A percentile compares a stretch with the other conserved stretches of the same genome.
phyloP scores from a whole-genome alignment of 805 yeast species.

The Cyberlindnera meyerae region DNA sequence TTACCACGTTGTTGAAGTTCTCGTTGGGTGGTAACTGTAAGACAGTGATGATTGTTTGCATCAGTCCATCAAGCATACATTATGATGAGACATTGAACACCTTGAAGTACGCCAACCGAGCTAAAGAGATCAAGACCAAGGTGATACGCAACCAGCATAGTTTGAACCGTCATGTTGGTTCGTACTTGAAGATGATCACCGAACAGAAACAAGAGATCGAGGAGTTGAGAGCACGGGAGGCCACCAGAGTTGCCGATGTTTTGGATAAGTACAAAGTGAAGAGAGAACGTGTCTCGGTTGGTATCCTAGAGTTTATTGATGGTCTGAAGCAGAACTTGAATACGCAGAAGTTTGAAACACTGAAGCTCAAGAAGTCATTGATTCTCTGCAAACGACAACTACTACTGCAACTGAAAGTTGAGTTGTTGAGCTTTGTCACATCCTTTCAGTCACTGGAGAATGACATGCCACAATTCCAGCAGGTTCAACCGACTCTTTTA shows the following conservation, averaged over 20 bases:
- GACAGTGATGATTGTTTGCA: slow-evolving; percentile 94
- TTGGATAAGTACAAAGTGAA: slow-evolving; percentile 31
- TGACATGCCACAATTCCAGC: slow-evolving; percentile 22
- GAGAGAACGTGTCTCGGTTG: slow-evolving; percentile 35
- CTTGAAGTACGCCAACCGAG: slow-evolving; percentile 85
- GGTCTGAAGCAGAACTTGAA: slow-evolving; percentile 37
- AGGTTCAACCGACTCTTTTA: slow-evolving; percentile 26
- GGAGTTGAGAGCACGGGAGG: slow-evolving; percentile 55
- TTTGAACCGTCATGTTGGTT: slow-evolving; percentile 77
- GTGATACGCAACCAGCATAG: slow-evolving; percentile 67
- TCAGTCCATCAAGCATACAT: slow-evolving; percentile 80
- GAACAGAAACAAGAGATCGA: slow-evolving; percentile 75
- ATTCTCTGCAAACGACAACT: slow-evolving; percentile 35
- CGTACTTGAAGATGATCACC: slow-evolving; percentile 77
- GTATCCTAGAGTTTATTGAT: slow-evolving; percentile 39
- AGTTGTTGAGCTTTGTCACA: slow-evolving; percentile 26
- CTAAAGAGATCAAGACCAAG: slow-evolving; percentile 85
- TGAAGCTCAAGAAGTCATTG: slow-evolving; percentile 36
- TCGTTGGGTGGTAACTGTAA: slow-evolving; percentile 93
- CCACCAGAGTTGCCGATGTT: slow-evolving; percentile 35
- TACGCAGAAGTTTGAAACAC: slow-evolving; percentile 40
- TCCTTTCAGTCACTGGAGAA: slow-evolving; percentile 20
- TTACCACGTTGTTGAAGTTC: slow-evolving; percentile 80
- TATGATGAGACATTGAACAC: slow-evolving; percentile 93
- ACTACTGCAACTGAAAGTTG: slow-evolving; percentile 38